phyloP scores from a whole-genome alignment of 176 grass and related monocot genomes.

The Tillandsia fasciculata region DNA sequence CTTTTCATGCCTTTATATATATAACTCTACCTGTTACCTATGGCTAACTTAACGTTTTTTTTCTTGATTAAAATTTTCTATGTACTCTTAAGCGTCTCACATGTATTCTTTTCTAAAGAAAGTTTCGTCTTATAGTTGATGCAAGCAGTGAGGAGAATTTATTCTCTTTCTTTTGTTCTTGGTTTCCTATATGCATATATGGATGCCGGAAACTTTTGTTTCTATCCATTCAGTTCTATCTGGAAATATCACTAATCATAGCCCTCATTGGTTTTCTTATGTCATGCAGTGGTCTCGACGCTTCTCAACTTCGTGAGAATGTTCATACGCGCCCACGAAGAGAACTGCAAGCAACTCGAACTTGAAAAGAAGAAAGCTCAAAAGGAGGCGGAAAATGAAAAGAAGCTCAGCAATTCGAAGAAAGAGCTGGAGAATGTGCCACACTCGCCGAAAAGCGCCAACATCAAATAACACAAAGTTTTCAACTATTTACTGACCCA shows the following conservation, averaged over 20 bases:
- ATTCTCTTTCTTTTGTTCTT: no score
- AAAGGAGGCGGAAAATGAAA: constrained; percentile 83
- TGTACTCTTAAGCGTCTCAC: no score
- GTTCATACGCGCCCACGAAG: constrained; percentile 76
- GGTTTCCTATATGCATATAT: not conserved
- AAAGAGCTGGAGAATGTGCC: constrained; percentile 33
- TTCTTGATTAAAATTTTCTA: no score
- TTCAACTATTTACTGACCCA: no score
- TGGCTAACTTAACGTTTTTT: no score
- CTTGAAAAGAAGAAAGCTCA: constrained; percentile 83
- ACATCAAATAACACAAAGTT: not conserved
- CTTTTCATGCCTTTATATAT: no score
- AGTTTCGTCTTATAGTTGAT: no score
- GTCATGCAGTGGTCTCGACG: constrained; percentile 62
- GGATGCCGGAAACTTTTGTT: not conserved
- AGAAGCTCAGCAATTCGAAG: constrained; percentile 41
- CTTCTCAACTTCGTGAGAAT: constrained; percentile 75
- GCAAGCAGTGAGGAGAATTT: no score
- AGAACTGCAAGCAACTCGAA: constrained; percentile 82
- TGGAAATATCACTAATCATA: constrained; percentile 9
- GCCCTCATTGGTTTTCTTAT: not conserved
- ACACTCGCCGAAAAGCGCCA: constrained; percentile 29
- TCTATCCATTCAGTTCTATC: not conserved
- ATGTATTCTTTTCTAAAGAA: no score
- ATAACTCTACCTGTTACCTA: no score